Evolutionary conservation across 2,329 filamentous ascomycete species (phyloP).

Genomic region (Phaeophleospora eucalypticola): DNA sequence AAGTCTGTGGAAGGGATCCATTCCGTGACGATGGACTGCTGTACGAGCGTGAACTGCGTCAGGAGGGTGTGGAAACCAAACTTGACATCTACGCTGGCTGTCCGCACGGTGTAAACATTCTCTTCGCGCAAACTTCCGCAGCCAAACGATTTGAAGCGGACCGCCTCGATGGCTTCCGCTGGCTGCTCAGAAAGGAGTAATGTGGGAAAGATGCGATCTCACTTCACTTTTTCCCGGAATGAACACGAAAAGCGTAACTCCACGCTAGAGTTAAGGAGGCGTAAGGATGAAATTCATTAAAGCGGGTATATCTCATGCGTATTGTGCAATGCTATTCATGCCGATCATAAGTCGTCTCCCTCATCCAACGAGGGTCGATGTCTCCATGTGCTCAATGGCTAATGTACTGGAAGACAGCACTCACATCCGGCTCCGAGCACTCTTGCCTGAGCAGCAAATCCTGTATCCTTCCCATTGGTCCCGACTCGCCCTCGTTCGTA

Average conservation of each 20-base stretch:
- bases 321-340: not conserved
- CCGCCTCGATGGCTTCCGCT: not conserved
- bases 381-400: slow-evolving; percentile 60
- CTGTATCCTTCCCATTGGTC: slow-evolving; percentile 71
- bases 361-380: not conserved
- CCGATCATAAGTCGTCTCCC: not conserved
- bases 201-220: not conserved
- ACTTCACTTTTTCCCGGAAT: too few relatives aligned
- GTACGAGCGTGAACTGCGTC: slow-evolving; percentile 47
- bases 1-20: slow-evolving; percentile 35
- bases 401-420: slow-evolving; percentile 97
- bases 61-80: slow-evolving; percentile 43
- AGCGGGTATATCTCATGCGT: too few relatives aligned
- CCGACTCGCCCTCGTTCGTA: slow-evolving; percentile 65
- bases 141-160: not conserved
- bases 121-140: not conserved
- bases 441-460: slow-evolving; percentile 89
- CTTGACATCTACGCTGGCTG: slow-evolving; percentile 43
- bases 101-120: slow-evolving; percentile 34
- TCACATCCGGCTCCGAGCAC: slow-evolving; percentile 71
- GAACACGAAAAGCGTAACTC: too few relatives aligned
- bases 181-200: not conserved
- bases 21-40: slow-evolving; percentile 52
- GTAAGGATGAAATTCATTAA: too few relatives aligned
- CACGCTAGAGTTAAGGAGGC: too few relatives aligned